These are phyloP conservation scores for Pisolithus sp. DNA, from an alignment of 768 basidiomycete species.

Conservation along the genomic window DNA sequence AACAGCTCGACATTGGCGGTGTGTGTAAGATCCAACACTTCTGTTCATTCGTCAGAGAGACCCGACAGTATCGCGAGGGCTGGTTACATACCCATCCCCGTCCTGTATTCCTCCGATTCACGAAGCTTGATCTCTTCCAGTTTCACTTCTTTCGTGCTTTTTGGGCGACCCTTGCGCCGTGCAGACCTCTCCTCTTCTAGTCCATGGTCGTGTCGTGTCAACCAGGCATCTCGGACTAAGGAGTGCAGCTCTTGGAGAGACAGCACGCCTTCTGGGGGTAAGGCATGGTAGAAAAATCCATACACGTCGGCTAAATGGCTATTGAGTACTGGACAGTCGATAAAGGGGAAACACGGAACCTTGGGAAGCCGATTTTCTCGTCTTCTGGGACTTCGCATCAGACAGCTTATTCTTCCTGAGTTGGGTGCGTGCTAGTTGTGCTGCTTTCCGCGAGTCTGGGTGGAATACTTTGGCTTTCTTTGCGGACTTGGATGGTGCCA, in stretches of 20 bases:
- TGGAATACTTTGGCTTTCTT: conserved; percentile 81
- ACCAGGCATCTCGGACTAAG: conserved; percentile 62
- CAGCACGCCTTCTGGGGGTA: conserved; percentile 54
- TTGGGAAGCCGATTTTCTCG: conserved; percentile 48
- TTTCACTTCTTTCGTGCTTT: conserved; percentile 58
- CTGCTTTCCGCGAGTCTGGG: conserved; percentile 79
- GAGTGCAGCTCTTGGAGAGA: conserved; percentile 61
- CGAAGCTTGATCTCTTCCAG: conserved; percentile 65
- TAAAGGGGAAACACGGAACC: conserved; percentile 29
- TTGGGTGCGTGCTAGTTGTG: conserved; percentile 60
- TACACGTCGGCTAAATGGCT: conserved; percentile 53
- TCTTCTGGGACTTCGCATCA: conserved; percentile 47
- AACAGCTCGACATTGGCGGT: conserved; percentile 63
- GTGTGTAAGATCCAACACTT: conserved; percentile 76
- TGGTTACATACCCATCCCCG: conserved; percentile 65
- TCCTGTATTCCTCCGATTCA: conserved; percentile 69
- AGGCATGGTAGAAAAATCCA: conserved; percentile 67
- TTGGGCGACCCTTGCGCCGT: conserved; percentile 70
- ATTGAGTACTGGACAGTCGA: not conserved
- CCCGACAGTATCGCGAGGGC: conserved; percentile 1
- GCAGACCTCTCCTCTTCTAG: conserved; percentile 53
- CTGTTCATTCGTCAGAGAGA: conserved; percentile 31
- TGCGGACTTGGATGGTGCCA: not conserved
- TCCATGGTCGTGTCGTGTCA: conserved; percentile 63
- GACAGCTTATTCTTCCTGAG: conserved; percentile 65